Evolutionary conservation across 2,329 filamentous ascomycete species (phyloP).

Genomic region (Canariomyces notabilis): DNA sequence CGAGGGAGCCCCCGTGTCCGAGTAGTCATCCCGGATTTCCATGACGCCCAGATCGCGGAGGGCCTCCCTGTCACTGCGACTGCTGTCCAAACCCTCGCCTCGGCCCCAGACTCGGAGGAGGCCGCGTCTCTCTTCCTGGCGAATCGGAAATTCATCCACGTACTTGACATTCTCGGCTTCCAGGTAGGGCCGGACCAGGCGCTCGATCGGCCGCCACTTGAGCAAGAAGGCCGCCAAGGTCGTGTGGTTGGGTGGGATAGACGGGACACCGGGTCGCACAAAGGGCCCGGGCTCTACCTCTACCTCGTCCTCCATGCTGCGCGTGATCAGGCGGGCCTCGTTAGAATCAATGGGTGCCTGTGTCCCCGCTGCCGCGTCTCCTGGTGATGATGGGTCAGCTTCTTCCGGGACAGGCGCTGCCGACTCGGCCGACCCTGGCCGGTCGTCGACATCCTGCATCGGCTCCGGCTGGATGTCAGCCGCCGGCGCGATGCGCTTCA

Average conservation of each 20-base stretch:
- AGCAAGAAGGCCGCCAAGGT: constrained; percentile 83
- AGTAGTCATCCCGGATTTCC: constrained; percentile 38
- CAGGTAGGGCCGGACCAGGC: constrained; percentile 53
- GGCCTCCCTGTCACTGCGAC: constrained; percentile 43
- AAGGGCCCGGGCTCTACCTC: constrained; percentile 49
- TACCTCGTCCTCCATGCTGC: constrained; percentile 42
- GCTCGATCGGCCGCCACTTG: constrained; percentile 62
- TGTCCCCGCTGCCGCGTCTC: constrained; percentile 19
- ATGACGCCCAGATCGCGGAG: constrained; percentile 33
- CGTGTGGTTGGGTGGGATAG: constrained; percentile 80
- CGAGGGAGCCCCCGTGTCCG: constrained; percentile 47
- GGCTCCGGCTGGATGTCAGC: constrained; percentile 27
- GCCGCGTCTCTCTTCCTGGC: constrained; percentile 68
- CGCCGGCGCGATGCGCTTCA: constrained; percentile 21
- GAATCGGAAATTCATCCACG: constrained; percentile 69
- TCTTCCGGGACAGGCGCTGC: constrained; percentile 16
- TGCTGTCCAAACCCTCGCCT: constrained; percentile 66
- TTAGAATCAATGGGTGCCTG: constrained; percentile 18
- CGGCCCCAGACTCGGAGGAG: constrained; percentile 70
- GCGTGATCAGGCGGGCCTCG: constrained; percentile 32
- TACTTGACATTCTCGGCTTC: constrained; percentile 47
- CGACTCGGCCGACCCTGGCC: constrained; percentile 20
- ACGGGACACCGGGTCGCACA: constrained; percentile 55
- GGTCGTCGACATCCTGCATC: constrained; percentile 18
- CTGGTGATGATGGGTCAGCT: constrained; percentile 27